Conservation (phyloP, 345 rosid genomes). For the Laguncularia racemosa region DNA sequence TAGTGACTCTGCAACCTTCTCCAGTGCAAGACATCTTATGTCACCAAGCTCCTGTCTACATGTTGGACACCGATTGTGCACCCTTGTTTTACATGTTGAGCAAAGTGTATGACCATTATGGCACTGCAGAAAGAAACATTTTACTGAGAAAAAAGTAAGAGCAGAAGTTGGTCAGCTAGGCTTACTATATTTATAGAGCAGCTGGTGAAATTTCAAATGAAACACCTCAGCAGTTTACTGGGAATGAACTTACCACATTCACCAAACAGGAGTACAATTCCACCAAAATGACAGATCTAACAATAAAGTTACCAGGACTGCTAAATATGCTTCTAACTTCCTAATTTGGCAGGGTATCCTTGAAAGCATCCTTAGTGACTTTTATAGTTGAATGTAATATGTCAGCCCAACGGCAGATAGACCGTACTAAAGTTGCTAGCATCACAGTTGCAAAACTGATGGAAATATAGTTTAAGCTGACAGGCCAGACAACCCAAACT, state of each 20-base stretch:
- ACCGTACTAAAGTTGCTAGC: too few species aligned
- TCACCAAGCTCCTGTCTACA: constrained; percentile 99
- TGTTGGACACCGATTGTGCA: constrained; percentile 88
- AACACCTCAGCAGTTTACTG: not conserved
- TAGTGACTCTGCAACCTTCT: constrained; percentile 91
- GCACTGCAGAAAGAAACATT: constrained; percentile 45
- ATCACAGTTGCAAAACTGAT: too few species aligned
- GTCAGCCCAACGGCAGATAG: too few species aligned
- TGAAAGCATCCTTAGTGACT: too few species aligned
- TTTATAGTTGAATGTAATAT: too few species aligned
- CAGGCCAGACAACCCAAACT: too few species aligned
- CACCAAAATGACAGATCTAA: too few species aligned
- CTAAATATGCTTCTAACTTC: too few species aligned
- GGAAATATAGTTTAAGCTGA: too few species aligned
- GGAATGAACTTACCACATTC: not conserved
- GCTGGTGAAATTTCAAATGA: not conserved
- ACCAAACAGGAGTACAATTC: too few species aligned
- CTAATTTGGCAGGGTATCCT: too few species aligned
- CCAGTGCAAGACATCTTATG: constrained; percentile 84
- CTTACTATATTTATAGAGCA: not conserved
- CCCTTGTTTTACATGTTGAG: constrained; percentile 85
- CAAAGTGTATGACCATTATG: constrained; percentile 97
- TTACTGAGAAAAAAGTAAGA: not conserved
- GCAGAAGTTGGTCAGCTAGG: constrained; percentile 1
- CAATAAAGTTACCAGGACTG: too few species aligned